phyloP scores from a whole-genome alignment of 257 asterid genomes.

The Capsicum chinense region DNA sequence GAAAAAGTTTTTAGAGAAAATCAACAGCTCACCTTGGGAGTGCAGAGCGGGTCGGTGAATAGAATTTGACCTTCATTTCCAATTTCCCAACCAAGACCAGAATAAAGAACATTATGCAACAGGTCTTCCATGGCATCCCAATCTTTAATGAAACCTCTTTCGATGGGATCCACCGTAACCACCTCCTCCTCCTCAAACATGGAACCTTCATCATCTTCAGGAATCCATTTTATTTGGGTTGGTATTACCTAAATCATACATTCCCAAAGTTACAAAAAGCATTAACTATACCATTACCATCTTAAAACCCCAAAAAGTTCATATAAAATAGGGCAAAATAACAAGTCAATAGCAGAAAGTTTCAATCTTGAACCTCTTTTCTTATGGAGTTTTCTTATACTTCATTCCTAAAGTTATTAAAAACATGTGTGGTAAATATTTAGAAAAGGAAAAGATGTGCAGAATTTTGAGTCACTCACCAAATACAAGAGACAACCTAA shows the following conservation, averaged over 20 bases:
- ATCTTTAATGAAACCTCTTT: constrained; percentile 77
- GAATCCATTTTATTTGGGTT: constrained; percentile 76
- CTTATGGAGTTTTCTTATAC: too few species aligned
- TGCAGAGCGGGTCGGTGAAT: constrained; percentile 91
- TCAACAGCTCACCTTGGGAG: constrained; percentile 73
- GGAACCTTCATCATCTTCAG: constrained; percentile 69
- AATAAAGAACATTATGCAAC: constrained; percentile 71
- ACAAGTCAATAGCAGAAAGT: too few species aligned
- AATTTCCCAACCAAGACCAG: constrained; percentile 92
- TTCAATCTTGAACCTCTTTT: too few species aligned
- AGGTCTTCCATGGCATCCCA: constrained; percentile 99
- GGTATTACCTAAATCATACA: constrained; percentile 64
- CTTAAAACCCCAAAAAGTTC: neutral
- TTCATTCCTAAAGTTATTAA: too few species aligned
- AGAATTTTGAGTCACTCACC: too few species aligned
- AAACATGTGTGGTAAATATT: too few species aligned
- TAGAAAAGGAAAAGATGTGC: too few species aligned
- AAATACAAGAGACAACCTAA: too few species aligned
- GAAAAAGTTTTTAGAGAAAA: neutral
- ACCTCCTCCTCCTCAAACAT: constrained; percentile 56
- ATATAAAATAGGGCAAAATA: neutral
- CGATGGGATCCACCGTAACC: constrained; percentile 76
- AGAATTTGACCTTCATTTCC: constrained; percentile 97
- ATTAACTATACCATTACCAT: neutral
- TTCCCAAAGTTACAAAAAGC: neutral